Base-by-base conservation (phyloP, 31 red algal species). In the Asparagopsis taxiformis region DNA sequence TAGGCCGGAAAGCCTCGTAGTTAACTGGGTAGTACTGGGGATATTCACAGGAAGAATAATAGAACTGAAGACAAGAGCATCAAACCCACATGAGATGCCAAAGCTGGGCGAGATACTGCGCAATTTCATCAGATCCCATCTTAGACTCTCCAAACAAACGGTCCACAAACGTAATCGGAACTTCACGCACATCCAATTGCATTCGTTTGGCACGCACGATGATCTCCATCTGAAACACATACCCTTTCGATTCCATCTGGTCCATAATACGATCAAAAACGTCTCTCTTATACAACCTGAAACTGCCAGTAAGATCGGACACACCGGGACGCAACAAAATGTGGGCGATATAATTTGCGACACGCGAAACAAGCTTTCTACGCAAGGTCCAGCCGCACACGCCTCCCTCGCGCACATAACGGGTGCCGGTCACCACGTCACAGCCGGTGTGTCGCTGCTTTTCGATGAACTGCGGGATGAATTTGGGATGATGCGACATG, bases 121-220 rank as follows among this genome's bases (percentile, higher is more conserved):
- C 70, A 24, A 98, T 88, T 36, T 98, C 95, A 49, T 72, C 49
- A 7, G 50, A 41, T 0, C 95, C 91, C 56, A 98, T 82, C 58
- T 98, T 98, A 32, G 62, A 74, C 69, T 91, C 71, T 8, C 95
- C 95, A 71, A 84, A 94, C 64, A 94, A 36, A 28, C 95, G 69
- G 65, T 98, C 95, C 0, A 98, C 91, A 81, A 98, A 98, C 20
- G 88, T 91, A 41, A 98, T 98, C 49, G 95, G 95, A 19, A 98
- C 85, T 55, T 98, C 91, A 13, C 67, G 70, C 19, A 93, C 65
- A 16, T 44, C 54, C 15, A 64, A 91, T 1, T 75, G 70, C 60
- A 87, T 65, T 73, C 73, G 67, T 34, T 46, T 75, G 59, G 95
- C 95, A 2, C 90, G 78, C 28, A 98, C 95, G 13, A 98, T 91